Conservation (phyloP, 2,329 filamentous ascomycete genomes). For the Elsinoe australis region DNA sequence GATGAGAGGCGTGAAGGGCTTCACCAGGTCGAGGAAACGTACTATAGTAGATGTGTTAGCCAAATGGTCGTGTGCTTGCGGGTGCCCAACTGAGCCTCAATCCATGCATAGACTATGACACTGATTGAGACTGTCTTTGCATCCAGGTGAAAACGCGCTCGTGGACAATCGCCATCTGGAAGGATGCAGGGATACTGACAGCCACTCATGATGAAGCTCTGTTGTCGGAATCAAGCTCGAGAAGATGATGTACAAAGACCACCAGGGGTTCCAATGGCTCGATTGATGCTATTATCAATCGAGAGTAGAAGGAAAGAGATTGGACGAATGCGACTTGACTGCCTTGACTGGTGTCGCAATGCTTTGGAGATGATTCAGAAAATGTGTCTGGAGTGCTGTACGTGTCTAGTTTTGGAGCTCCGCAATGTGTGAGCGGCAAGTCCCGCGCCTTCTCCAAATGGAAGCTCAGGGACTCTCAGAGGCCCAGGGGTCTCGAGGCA, state of each 20-base stretch:
- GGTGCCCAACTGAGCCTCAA: no score
- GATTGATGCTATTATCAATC: constrained; percentile 1
- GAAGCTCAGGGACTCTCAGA: constrained; percentile 16
- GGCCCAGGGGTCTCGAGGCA: constrained; percentile 14
- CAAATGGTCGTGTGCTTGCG: no score
- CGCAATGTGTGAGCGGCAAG: constrained; percentile 17
- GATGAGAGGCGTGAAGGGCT: constrained; percentile 98
- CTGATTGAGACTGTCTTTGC: no score
- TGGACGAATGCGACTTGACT: constrained; percentile 24
- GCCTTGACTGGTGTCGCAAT: constrained; percentile 9
- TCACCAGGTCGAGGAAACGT: constrained; percentile 98
- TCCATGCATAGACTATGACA: no score
- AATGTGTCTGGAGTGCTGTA: constrained; percentile 10
- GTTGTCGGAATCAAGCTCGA: constrained; percentile 17
- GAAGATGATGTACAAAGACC: constrained; percentile 16
- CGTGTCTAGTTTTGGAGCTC: constrained; percentile 16
- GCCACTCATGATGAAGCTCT: constrained; percentile 46
- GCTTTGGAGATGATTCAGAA: constrained; percentile 9
- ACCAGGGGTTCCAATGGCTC: constrained; percentile 3
- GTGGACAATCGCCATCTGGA: neutral
- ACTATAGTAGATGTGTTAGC: constrained; percentile 47
- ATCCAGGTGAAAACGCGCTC: constrained; percentile 19
- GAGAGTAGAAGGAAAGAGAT: constrained; percentile 13
- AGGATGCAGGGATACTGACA: constrained; percentile 39
- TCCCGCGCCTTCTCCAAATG: constrained; percentile 14